phyloP scores from a whole-genome alignment of 1,139 yeast genomes.

The Hansenula lynferdii region DNA sequence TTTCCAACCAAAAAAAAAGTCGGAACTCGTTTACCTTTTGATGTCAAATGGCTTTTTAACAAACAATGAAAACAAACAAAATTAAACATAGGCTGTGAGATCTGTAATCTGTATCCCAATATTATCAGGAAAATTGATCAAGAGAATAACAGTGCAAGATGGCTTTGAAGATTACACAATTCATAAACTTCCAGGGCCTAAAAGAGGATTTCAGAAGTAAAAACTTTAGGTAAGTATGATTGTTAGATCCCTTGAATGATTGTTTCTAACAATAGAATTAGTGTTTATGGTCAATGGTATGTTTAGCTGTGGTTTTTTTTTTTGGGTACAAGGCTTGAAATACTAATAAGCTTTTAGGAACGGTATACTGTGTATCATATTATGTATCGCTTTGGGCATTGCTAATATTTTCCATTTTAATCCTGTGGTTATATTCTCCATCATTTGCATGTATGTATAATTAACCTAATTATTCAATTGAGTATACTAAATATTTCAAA shows the following conservation, averaged over 20 bases:
- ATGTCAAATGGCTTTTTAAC: neutral
- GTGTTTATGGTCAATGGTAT: conserved; percentile 62
- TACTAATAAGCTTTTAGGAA: conserved; percentile 34
- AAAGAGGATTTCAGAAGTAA: conserved; percentile 60
- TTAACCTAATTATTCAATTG: too few relatives aligned
- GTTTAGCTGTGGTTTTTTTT: conserved; percentile 20
- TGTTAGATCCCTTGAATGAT: neutral
- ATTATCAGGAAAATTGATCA: too few relatives aligned
- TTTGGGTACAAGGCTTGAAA: neutral
- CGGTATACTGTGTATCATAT: conserved; percentile 68
- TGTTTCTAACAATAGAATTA: conserved; percentile 19
- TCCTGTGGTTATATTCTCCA: conserved; percentile 76
- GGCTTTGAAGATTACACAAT: conserved; percentile 37
- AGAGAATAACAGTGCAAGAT: conserved; percentile 17
- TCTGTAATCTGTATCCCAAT: too few relatives aligned
- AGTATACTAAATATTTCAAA: too few relatives aligned
- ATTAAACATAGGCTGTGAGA: neutral
- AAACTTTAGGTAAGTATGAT: conserved; percentile 47
- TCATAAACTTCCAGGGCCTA: conserved; percentile 52
- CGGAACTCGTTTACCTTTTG: neutral
- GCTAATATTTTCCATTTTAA: conserved; percentile 87
- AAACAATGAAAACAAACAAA: neutral
- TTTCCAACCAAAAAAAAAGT: neutral
- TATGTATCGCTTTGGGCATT: conserved; percentile 85
- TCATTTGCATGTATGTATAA: conserved; percentile 59